phyloP scores from a whole-genome alignment of 179 eudicot species.

The Heliamphora pulchella region DNA sequence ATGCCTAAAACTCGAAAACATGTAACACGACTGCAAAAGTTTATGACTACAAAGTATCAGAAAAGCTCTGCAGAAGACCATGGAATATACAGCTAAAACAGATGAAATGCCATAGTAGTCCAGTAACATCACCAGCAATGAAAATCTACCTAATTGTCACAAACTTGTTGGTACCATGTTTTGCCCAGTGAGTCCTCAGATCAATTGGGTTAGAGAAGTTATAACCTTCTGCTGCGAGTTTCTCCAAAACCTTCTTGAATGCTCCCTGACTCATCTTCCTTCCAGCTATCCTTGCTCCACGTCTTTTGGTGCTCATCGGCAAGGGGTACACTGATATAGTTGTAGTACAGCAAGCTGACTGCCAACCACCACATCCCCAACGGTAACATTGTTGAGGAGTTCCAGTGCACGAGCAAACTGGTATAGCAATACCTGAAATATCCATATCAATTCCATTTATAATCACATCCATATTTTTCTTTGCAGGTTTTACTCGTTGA shows the following conservation, averaged over 20 bases:
- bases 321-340: slow-evolving; percentile 68
- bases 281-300: slow-evolving; percentile 91
- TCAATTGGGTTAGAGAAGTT: slow-evolving; percentile 69
- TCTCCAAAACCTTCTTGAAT: slow-evolving; percentile 83
- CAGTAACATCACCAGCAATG: slow-evolving; percentile 20
- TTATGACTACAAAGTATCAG: slow-evolving; percentile 15
- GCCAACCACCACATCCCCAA: slow-evolving; percentile 98
- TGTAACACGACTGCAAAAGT: neutral
- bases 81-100: slow-evolving; percentile 55
- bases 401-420: slow-evolving; percentile 83
- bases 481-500: slow-evolving; percentile 50
- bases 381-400: slow-evolving; percentile 71
- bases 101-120: slow-evolving; percentile 34
- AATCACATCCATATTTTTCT: slow-evolving; percentile 58
- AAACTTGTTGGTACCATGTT: slow-evolving; percentile 92
- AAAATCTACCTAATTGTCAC: slow-evolving; percentile 73
- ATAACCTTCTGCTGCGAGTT: slow-evolving; percentile 67
- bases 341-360: slow-evolving; percentile 92
- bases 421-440: slow-evolving; percentile 72
- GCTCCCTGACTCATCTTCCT: slow-evolving; percentile 92
- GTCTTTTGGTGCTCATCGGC: slow-evolving; percentile 77
- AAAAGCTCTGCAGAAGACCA: slow-evolving; percentile 29
- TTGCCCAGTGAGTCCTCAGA: slow-evolving; percentile 79
- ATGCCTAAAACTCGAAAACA: slow-evolving; percentile 12
- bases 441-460: slow-evolving; percentile 79